Conservation (phyloP, 352 stramenopile genomes). For the Globisporangium alternatum region DNA sequence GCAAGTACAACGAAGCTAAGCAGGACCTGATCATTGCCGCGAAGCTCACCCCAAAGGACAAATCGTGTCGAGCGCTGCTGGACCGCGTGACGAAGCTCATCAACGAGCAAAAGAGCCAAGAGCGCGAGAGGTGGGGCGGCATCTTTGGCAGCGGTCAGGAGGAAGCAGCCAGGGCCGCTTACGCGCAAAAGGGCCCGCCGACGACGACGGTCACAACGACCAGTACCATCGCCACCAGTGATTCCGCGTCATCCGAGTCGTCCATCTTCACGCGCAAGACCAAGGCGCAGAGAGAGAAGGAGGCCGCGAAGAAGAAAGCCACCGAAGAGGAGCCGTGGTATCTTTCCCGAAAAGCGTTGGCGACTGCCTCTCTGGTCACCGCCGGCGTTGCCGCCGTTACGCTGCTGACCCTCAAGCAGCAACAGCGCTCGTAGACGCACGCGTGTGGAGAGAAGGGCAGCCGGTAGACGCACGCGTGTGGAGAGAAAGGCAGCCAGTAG, state of each 20-base stretch:
- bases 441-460: not conserved
- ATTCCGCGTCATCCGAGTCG: constrained; percentile 22
- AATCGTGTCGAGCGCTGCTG: constrained; percentile 71
- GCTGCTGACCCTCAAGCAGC: constrained; percentile 58
- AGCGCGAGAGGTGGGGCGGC: constrained; percentile 79
- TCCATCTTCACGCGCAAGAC: constrained; percentile 78
- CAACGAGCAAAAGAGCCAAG: constrained; percentile 70
- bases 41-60: constrained; percentile 80
- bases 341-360: constrained; percentile 50
- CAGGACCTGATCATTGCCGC: constrained; percentile 77
- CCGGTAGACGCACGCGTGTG: constrained; percentile 7
- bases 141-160: constrained; percentile 55
- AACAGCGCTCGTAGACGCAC: constrained; percentile 24
- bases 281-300: constrained; percentile 39
- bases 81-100: constrained; percentile 70
- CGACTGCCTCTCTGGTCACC: constrained; percentile 66
- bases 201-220: constrained; percentile 18
- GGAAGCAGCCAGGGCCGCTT: constrained; percentile 13
- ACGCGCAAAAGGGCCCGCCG: constrained; percentile 19
- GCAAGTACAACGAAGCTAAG: constrained; percentile 70
- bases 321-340: constrained; percentile 52
- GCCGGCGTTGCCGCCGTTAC: constrained; percentile 62
- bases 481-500: not conserved
- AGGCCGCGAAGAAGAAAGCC: constrained; percentile 14
- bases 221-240: constrained; percentile 19